Conservation (phyloP, 495 filamentous ascomycete genomes). For the Emericellopsis terricola region DNA sequence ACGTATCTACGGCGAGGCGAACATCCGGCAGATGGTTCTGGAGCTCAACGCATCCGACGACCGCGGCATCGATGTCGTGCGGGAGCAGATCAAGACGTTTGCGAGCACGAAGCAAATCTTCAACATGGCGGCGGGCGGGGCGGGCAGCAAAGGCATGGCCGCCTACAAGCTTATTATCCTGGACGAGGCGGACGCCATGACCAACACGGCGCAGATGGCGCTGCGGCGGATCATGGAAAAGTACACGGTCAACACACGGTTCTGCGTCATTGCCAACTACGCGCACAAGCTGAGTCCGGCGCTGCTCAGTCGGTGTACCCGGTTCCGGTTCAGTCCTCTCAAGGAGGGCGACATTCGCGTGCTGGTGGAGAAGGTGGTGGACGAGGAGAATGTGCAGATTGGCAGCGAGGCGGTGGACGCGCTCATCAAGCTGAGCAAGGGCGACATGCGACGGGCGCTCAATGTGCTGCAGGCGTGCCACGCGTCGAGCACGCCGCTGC, state of each 20-base stretch:
- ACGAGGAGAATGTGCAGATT: constrained; percentile 74
- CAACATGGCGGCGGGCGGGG: constrained; percentile 16
- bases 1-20: constrained; percentile 78
- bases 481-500: constrained; percentile 72
- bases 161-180: constrained; percentile 91
- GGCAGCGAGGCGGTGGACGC: constrained; percentile 57
- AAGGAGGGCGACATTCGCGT: constrained; percentile 70
- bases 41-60: constrained; percentile 96
- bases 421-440: constrained; percentile 74
- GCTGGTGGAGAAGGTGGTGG: constrained; percentile 79
- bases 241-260: constrained; percentile 94
- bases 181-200: constrained; percentile 98
- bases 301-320: constrained; percentile 78
- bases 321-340: constrained; percentile 88
- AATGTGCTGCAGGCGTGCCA: constrained; percentile 96
- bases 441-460: constrained; percentile 87
- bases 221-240: constrained; percentile 96
- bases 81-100: constrained; percentile 99
- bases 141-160: constrained; percentile 33
- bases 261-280: constrained; percentile 98
- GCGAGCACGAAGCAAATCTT: constrained; percentile 55
- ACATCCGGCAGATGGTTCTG: constrained; percentile 95
- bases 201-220: constrained; percentile 89
- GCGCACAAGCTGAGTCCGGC: constrained; percentile 97
- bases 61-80: constrained; percentile 92